phyloP scores from a whole-genome alignment of 2,329 filamentous ascomycete species.

The Zymoseptoria brevis region DNA sequence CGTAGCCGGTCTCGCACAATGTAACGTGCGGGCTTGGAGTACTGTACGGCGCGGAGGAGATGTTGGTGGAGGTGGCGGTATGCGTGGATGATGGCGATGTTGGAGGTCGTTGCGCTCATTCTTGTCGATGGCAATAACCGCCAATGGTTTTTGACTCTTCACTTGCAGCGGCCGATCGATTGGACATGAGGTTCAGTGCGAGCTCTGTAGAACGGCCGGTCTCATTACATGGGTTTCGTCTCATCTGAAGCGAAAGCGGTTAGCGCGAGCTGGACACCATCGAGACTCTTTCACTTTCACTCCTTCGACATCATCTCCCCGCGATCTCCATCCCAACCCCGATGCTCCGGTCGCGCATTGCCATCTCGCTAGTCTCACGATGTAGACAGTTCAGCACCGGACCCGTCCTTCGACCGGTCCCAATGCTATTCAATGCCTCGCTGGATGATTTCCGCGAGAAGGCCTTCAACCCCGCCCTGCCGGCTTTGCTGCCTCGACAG shows the following conservation, averaged over 20 bases:
- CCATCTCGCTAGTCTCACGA: conserved; percentile 4
- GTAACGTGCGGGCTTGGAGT: conserved; percentile 60
- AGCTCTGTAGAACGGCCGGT: background rate
- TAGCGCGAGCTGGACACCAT: background rate
- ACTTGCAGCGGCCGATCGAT: background rate
- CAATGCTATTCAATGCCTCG: conserved; percentile 20
- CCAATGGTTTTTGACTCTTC: background rate
- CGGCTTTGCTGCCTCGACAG: conserved; percentile 43
- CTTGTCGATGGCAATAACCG: background rate
- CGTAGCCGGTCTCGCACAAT: conserved; percentile 49
- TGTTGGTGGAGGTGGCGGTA: conserved; percentile 64
- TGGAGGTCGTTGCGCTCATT: conserved; percentile 8
- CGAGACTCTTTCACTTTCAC: background rate
- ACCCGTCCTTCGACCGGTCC: conserved; percentile 12
- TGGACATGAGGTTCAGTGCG: background rate
- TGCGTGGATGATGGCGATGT: conserved; percentile 15
- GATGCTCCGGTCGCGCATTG: conserved; percentile 11
- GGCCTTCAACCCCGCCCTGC: conserved; percentile 47
- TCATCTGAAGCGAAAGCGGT: background rate
- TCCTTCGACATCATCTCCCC: background rate
- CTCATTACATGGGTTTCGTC: background rate
- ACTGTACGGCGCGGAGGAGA: conserved; percentile 62
- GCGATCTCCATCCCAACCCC: background rate
- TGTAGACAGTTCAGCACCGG: conserved; percentile 9
- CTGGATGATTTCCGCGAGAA: conserved; percentile 42